Conservation (phyloP, 495 filamentous ascomycete genomes). For the Aspergillus ellipticus region DNA sequence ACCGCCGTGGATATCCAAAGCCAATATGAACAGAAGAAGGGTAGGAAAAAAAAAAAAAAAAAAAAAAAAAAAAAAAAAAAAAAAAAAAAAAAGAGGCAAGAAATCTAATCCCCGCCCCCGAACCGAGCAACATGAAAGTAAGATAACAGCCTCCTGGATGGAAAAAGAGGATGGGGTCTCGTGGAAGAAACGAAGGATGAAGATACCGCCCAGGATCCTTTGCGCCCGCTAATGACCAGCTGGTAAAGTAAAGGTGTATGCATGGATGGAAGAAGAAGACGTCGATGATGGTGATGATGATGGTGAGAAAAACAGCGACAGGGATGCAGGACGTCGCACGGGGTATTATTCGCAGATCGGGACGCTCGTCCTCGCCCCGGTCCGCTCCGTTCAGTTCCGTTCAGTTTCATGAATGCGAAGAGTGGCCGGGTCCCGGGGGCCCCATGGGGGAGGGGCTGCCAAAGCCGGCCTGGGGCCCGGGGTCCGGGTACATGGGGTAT, state of each 20-base stretch:
- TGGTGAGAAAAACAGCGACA: constrained; percentile 18
- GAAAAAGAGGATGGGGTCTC: constrained; percentile 5
- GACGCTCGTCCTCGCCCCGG: background rate
- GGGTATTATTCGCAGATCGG: constrained; percentile 26
- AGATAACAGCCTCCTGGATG: background rate
- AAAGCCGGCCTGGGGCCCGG: constrained; percentile 28
- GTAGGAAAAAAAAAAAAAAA: background rate
- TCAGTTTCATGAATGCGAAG: constrained; percentile 12
- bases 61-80: constrained; percentile 6
- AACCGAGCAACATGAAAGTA: background rate
- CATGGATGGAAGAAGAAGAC: constrained; percentile 13
- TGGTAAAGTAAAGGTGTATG: constrained; percentile 32
- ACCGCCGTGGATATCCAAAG: constrained; percentile 15
- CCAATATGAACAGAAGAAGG: constrained; percentile 1
- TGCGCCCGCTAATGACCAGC: constrained; percentile 46
- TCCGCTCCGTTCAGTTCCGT: constrained; percentile 1
- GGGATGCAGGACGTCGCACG: constrained; percentile 18
- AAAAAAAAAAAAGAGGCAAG: constrained; percentile 5
- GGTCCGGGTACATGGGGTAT: constrained; percentile 39
- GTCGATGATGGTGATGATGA: too few relatives aligned
- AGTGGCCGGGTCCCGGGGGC: constrained; percentile 30
- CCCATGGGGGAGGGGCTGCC: constrained; percentile 35
- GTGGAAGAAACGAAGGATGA: constrained; percentile 17
- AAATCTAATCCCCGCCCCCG: constrained; percentile 4
- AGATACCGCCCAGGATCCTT: constrained; percentile 37